phyloP scores from a whole-genome alignment of 2,329 filamentous ascomycete genomes.

The Fusarium proliferatum region DNA sequence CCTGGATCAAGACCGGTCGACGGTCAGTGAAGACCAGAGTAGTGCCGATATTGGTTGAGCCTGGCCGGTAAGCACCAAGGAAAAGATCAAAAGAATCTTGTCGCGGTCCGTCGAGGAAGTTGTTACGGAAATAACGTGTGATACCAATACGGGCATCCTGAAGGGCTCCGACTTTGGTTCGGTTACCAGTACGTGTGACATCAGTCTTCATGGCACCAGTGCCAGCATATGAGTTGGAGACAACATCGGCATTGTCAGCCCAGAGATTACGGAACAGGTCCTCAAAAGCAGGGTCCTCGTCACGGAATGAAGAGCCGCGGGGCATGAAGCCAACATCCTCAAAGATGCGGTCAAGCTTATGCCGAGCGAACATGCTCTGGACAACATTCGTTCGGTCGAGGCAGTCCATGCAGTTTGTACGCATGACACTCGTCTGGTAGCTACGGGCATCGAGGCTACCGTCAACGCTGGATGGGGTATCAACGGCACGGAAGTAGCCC shows the following conservation, averaged over 20 bases:
- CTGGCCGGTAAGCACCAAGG: constrained; percentile 84
- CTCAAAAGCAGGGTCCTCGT: constrained; percentile 84
- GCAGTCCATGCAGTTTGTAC: constrained; percentile 99
- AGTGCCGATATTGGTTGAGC: constrained; percentile 75
- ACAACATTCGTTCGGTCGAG: constrained; percentile 98
- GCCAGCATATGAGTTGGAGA: constrained; percentile 91
- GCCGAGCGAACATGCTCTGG: constrained; percentile 94
- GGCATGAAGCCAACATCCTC: constrained; percentile 83
- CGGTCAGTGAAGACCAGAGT: constrained; percentile 84
- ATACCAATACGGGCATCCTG: constrained; percentile 90
- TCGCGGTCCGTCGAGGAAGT: constrained; percentile 91
- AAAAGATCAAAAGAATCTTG: constrained; percentile 98
- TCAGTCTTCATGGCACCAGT: constrained; percentile 98
- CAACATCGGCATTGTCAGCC: constrained; percentile 98
- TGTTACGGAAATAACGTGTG: constrained; percentile 91
- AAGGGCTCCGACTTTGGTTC: constrained; percentile 85
- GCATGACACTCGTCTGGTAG: constrained; percentile 88
- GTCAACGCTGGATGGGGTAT: constrained; percentile 78
- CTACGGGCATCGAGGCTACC: constrained; percentile 83
- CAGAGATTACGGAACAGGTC: constrained; percentile 95
- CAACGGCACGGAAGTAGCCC: constrained; percentile 91
- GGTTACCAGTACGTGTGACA: constrained; percentile 90
- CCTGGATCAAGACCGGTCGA: constrained; percentile 87
- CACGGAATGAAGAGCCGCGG: constrained; percentile 79
- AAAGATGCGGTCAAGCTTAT: constrained; percentile 89